phyloP scores from a whole-genome alignment of 306 rosid genomes.

The Cyclanthera cordifolia region DNA sequence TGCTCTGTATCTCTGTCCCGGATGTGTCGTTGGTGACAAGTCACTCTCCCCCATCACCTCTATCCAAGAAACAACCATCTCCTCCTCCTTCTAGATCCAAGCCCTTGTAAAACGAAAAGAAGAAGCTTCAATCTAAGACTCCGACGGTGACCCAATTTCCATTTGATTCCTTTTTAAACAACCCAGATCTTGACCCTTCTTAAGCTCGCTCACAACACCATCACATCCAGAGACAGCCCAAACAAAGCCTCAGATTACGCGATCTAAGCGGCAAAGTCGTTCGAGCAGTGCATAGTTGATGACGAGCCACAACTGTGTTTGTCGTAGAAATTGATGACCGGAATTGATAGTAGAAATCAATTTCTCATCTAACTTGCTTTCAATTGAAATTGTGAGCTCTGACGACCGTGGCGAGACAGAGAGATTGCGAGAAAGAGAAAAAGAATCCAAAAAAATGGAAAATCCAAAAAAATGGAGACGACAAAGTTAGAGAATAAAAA shows the following conservation, averaged over 20 bases:
- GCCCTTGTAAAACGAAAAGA: constrained; percentile 42
- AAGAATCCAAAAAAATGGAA: too few relatives aligned
- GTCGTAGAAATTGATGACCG: too few relatives aligned
- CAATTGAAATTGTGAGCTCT: too few relatives aligned
- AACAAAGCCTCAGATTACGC: constrained; percentile 79
- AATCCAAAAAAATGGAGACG: too few relatives aligned
- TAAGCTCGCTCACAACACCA: constrained; percentile 76
- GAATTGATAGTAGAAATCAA: too few relatives aligned
- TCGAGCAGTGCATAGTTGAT: constrained; percentile 70
- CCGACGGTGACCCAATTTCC: constrained; percentile 34
- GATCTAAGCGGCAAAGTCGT: constrained; percentile 71
- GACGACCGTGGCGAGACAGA: too few relatives aligned
- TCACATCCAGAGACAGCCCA: constrained; percentile 94
- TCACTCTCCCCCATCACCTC: constrained; percentile 53
- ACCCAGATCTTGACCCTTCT: constrained; percentile 98
- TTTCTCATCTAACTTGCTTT: too few relatives aligned
- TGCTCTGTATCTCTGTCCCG: constrained; percentile 53
- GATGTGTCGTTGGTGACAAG: constrained; percentile 21
- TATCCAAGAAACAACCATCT: constrained; percentile 50
- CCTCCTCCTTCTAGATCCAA: constrained; percentile 74
- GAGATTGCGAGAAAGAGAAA: too few relatives aligned
- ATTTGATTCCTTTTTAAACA: constrained; percentile 65
- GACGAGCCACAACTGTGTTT: too few relatives aligned
- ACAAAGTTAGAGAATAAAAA: too few relatives aligned
- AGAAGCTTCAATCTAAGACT: constrained; percentile 50